Evolutionary conservation across 345 rosid species (phyloP), one percentile per base, ranked within the genome.

Genomic region (Capsella bursapastoris): DNA sequence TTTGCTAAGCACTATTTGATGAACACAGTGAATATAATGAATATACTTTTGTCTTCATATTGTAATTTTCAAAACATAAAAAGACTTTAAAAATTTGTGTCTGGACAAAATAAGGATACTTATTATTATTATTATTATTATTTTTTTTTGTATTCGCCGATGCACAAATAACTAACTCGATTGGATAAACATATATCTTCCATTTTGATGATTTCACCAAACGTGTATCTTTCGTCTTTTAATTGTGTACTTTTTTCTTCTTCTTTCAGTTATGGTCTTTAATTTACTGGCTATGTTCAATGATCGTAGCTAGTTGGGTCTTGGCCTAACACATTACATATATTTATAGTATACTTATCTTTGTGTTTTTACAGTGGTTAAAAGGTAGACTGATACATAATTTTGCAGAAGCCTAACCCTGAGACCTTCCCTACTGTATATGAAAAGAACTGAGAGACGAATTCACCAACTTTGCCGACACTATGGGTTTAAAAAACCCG

Each of bases 101-200:
- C 48, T 25, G 29, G 68, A 64, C 53, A 28, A 44, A 44, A 63
- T 2, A 63, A 45, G 14, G 5, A 34, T 43, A 43, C 12, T 43
- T 62, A 1, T 22, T 22, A 1, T 22, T 22, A 1, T 22, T 22
- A 18, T 18, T n/a, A n/a, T n/a, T n/a, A n/a, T n/a, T n/a, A n/a
- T n/a, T n/a, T 18, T 18, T 18, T 18, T 22, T 43, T 38, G 25
- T 31, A 57, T 28, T 2, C 40, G 2, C n/a, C 47, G 11, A 52
- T 66, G 58, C 47, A 50, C 35, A 31, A 55, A 32, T 64, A 55
- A 64, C 57, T 5, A 73, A 56, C 49, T 55, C 71, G 57, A 64
- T n/a, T 45, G 57, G 77, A 71, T 64, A 38, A 64, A 73, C 9
- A 64, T 4, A 64, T 4, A 56, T 9, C 47, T 32, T 64, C 29